phyloP scores from a whole-genome alignment of 139 green algal species.

The Asterochloris sp. region DNA sequence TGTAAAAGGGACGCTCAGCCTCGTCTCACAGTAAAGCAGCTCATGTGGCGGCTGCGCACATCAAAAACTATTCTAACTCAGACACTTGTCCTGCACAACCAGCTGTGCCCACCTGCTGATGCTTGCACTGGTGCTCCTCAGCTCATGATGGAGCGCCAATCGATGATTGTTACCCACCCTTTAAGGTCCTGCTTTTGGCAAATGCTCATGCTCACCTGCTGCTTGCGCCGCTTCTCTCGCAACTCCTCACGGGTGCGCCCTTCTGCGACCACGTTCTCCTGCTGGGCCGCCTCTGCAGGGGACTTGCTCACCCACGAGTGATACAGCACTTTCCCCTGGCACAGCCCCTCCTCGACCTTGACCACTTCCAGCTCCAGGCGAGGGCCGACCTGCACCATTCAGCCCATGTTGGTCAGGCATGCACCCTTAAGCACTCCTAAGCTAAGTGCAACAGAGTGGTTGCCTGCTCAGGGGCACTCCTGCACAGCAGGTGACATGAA shows the following conservation, averaged over 20 bases:
- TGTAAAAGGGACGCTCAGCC: background rate
- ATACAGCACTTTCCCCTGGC: conserved; percentile 83
- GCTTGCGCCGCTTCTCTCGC: conserved; percentile 49
- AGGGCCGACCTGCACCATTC: conserved; percentile 63
- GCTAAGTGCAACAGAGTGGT: too few species aligned
- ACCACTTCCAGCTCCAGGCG: conserved; percentile 87
- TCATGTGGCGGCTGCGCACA: background rate
- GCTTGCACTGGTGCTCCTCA: background rate
- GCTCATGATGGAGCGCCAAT: background rate
- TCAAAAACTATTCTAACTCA: background rate
- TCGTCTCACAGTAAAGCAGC: background rate
- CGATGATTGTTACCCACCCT: background rate
- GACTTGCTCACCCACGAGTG: conserved; percentile 75
- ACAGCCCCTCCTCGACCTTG: conserved; percentile 96
- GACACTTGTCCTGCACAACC: too few species aligned
- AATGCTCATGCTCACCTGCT: conserved; percentile 35
- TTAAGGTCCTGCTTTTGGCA: too few species aligned
- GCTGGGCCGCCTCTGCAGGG: conserved; percentile 43
- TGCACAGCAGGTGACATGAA: too few species aligned
- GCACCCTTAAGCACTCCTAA: background rate
- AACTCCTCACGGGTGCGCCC: conserved; percentile 18
- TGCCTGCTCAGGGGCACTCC: too few species aligned
- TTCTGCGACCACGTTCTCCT: conserved; percentile 45
- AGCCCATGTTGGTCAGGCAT: too few species aligned
- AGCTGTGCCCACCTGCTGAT: too few species aligned